A percentile compares a stretch with the other conserved stretches of the same genome.
These are phyloP conservation scores for Boletus rubescentipes DNA, from an alignment of 768 basidiomycete species.

Conservation along the genomic window DNA sequence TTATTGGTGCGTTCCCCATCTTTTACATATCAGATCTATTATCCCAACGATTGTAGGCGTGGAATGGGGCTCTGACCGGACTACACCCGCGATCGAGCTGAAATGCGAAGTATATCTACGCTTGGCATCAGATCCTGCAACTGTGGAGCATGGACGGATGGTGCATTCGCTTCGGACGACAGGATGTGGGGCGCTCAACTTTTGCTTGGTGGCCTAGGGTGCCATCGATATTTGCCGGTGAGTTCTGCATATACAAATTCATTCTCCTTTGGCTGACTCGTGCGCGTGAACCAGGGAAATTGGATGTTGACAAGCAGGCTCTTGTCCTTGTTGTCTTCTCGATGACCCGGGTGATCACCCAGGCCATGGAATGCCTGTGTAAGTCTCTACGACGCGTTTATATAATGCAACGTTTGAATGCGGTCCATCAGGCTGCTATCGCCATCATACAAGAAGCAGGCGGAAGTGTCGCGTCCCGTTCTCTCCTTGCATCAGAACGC, in stretches of 20 bases:
- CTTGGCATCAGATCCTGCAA: constrained; percentile 65
- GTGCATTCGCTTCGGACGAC: constrained; percentile 78
- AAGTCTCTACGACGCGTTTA: constrained; percentile 20
- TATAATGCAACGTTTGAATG: background rate
- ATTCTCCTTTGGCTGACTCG: background rate
- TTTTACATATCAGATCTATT: background rate
- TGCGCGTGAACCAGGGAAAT: constrained; percentile 59
- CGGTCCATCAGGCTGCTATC: constrained; percentile 60
- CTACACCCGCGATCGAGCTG: constrained; percentile 47
- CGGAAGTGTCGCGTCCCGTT: constrained; percentile 67
- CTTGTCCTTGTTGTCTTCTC: background rate
- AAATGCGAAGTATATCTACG: constrained; percentile 71
- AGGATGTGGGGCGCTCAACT: constrained; percentile 64
- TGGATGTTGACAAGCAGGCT: constrained; percentile 55
- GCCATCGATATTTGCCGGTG: no score
- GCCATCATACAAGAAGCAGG: no score
- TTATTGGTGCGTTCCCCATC: constrained; percentile 51
- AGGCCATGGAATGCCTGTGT: constrained; percentile 87
- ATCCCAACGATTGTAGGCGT: constrained; percentile 45
- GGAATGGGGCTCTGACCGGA: constrained; percentile 88
- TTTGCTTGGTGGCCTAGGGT: no score
- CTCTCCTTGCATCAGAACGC: constrained; percentile 39
- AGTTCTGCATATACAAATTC: no score
- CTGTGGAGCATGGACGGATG: constrained; percentile 69
- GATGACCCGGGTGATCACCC: background rate